Conservation (phyloP, 2,329 filamentous ascomycete genomes). For the Fusarium circinatum region DNA sequence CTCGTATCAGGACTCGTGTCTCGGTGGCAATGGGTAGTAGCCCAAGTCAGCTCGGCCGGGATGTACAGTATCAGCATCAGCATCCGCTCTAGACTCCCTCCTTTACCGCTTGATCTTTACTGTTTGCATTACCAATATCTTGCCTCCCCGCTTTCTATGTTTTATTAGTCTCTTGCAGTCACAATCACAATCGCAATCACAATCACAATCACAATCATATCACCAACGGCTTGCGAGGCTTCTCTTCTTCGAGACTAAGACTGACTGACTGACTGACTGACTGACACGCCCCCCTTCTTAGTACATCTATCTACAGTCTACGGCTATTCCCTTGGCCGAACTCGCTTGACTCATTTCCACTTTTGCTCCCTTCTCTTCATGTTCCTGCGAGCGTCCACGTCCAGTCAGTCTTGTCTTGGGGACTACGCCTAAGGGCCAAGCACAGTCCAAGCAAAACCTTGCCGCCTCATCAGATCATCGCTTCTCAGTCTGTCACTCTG, state of each 20-base stretch:
- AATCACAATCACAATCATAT: neutral
- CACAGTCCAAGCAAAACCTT: constrained; percentile 34
- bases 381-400: neutral
- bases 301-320: neutral
- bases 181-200: neutral
- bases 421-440: constrained; percentile 6
- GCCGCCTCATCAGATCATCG: constrained; percentile 22
- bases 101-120: neutral
- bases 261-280: neutral
- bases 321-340: constrained; percentile 6
- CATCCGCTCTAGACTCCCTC: neutral
- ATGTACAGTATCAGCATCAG: neutral
- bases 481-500: neutral
- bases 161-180: neutral
- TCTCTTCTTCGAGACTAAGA: neutral
- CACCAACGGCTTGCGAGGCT: neutral
- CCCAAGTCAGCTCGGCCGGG: neutral
- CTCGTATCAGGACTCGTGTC: neutral
- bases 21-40: neutral
- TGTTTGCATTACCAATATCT: neutral
- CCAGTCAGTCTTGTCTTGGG: neutral
- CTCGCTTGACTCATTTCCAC: constrained; percentile 25
- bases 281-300: constrained; percentile 6
- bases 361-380: neutral
- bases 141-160: neutral